These are phyloP conservation scores for Colletotrichum caudatum DNA, from an alignment of 2,329 filamentous ascomycete species.

Conservation along the genomic window DNA sequence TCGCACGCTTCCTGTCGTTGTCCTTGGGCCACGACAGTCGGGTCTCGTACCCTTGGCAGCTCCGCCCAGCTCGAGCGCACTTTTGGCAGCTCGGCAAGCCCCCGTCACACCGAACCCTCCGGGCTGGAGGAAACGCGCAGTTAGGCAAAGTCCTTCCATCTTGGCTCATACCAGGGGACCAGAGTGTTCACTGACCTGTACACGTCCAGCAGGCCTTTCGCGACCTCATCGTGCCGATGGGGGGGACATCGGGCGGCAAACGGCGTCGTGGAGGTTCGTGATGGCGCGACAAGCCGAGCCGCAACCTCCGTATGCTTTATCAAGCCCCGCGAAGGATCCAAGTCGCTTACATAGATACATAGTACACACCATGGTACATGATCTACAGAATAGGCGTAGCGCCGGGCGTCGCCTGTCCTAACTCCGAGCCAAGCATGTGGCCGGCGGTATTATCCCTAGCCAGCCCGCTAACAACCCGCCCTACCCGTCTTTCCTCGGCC, in stretches of 20 bases:
- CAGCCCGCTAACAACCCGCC: neutral
- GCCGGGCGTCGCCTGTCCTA: neutral
- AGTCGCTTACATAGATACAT: neutral
- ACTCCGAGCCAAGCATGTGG: neutral
- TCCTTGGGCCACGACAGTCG: conserved; percentile 24
- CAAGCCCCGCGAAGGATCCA: neutral
- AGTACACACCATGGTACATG: too few relatives aligned
- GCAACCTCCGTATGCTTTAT: neutral
- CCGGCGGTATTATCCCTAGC: neutral
- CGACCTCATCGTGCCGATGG: conserved; percentile 1
- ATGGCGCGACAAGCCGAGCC: neutral
- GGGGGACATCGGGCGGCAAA: neutral
- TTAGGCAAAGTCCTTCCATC: neutral
- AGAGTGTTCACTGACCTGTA: conserved; percentile 14
- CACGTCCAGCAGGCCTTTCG: conserved; percentile 28
- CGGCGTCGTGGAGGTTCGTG: neutral
- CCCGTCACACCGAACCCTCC: conserved; percentile 19
- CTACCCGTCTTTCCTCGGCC: neutral
- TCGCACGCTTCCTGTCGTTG: conserved; percentile 12
- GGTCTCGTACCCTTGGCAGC: conserved; percentile 11
- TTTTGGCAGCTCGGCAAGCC: neutral
- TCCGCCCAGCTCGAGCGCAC: neutral
- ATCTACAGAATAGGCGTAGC: neutral
- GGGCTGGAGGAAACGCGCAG: neutral
- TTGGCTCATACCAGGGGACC: neutral